Conservation (phyloP, 257 asterid species). For the Solanum peruvianum region DNA sequence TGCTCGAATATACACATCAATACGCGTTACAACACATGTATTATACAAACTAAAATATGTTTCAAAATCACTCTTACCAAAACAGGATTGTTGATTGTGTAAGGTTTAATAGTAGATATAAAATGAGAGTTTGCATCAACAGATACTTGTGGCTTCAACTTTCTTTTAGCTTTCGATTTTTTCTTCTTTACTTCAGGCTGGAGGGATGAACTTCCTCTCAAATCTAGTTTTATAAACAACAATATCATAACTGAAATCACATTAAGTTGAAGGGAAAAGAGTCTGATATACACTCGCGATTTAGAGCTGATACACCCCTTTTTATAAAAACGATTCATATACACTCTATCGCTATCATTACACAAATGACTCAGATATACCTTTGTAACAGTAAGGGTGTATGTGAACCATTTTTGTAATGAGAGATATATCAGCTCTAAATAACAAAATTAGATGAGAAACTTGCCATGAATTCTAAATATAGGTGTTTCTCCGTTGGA, state of each 20-base stretch:
- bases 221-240: neutral
- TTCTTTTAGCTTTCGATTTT: neutral
- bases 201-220: neutral
- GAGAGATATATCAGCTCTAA: too few species aligned
- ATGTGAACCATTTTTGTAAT: too few species aligned
- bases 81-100: neutral
- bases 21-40: neutral
- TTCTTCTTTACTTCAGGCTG: neutral
- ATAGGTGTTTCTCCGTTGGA: neutral
- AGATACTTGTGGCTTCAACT: neutral
- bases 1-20: neutral
- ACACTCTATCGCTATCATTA: too few species aligned
- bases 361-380: too few species aligned
- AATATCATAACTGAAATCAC: neutral
- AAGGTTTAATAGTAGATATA: neutral
- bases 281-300: too few species aligned
- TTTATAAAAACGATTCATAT: too few species aligned
- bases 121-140: neutral
- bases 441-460: neutral
- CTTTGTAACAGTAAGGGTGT: too few species aligned
- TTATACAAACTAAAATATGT: neutral
- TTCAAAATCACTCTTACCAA: neutral
- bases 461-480: neutral
- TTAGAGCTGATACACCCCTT: too few species aligned
- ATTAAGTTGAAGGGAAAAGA: neutral